Conservation (phyloP, 257 asterid species). For the Scutellaria minor region DNA sequence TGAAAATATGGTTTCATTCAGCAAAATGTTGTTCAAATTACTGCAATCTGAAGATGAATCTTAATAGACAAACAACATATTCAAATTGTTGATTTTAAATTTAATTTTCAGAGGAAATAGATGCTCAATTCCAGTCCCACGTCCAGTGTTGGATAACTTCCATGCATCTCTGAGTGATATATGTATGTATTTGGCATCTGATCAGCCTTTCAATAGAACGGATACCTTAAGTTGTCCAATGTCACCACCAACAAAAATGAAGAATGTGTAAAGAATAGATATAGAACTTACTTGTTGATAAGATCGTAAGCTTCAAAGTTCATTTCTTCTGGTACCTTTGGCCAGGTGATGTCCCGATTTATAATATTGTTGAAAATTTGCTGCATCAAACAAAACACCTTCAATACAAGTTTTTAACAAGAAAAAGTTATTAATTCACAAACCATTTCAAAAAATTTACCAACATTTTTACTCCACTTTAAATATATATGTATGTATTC, state of each 20-base stretch:
- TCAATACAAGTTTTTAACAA: slow-evolving; percentile 35
- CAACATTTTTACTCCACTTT: neutral
- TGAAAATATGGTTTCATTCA: too few species aligned
- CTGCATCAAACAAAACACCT: slow-evolving; percentile 57
- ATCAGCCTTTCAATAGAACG: neutral
- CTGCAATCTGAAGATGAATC: neutral
- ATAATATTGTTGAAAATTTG: slow-evolving; percentile 87
- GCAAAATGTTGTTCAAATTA: neutral
- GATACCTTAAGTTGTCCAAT: slow-evolving; percentile 8
- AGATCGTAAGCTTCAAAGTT: slow-evolving; percentile 82
- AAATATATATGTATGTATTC: neutral
- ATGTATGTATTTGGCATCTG: neutral
- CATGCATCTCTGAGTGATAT: too few species aligned
- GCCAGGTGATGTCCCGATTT: slow-evolving; percentile 95
- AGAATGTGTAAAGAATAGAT: neutral
- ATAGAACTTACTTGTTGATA: slow-evolving; percentile 76
- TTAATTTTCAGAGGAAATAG: too few species aligned
- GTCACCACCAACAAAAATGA: slow-evolving; percentile 2
- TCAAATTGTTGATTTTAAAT: slow-evolving; percentile 2
- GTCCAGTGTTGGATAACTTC: too few species aligned
- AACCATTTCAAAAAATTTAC: slow-evolving; percentile 17
- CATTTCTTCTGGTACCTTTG: slow-evolving; percentile 91
- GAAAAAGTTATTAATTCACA: slow-evolving; percentile 20
- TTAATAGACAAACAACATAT: neutral
- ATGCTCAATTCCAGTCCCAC: too few species aligned